phyloP scores from a whole-genome alignment of 2,329 filamentous ascomycete genomes.

The Colletotrichum noveboracense region DNA sequence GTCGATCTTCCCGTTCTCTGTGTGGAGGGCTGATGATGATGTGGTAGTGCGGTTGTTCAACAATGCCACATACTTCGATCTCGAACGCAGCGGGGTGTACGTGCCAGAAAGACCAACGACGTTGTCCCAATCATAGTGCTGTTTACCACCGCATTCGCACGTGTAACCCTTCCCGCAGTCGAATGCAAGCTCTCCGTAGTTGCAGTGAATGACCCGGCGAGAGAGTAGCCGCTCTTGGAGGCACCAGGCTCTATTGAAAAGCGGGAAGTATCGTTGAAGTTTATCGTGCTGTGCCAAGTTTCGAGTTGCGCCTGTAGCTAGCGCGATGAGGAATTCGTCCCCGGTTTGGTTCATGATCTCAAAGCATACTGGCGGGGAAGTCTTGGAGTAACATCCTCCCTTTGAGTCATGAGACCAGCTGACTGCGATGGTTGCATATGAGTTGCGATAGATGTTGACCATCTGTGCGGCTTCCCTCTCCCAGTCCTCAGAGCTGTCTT shows the following conservation, averaged over 20 bases:
- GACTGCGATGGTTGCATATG: neutral
- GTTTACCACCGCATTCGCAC: neutral
- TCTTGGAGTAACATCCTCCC: neutral
- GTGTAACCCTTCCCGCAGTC: neutral
- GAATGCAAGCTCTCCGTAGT: neutral
- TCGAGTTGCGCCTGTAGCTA: neutral
- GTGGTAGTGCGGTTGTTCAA: neutral
- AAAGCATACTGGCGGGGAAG: neutral
- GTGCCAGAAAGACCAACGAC: neutral
- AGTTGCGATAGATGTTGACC: neutral
- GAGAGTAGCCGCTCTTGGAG: slow-evolving; percentile 5
- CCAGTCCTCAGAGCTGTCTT: neutral
- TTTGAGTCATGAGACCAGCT: neutral
- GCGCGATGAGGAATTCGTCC: neutral
- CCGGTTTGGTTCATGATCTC: neutral
- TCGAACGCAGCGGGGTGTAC: neutral
- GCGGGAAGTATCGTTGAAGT: neutral
- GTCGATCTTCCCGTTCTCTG: neutral
- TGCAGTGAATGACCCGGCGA: neutral
- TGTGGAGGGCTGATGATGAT: neutral
- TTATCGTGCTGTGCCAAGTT: neutral
- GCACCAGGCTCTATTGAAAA: neutral
- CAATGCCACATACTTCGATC: neutral
- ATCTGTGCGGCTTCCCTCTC: neutral
- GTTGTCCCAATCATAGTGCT: neutral